Base-by-base conservation (phyloP, 1,284 basidiomycete species). In the Heterobasidion irregulare region DNA sequence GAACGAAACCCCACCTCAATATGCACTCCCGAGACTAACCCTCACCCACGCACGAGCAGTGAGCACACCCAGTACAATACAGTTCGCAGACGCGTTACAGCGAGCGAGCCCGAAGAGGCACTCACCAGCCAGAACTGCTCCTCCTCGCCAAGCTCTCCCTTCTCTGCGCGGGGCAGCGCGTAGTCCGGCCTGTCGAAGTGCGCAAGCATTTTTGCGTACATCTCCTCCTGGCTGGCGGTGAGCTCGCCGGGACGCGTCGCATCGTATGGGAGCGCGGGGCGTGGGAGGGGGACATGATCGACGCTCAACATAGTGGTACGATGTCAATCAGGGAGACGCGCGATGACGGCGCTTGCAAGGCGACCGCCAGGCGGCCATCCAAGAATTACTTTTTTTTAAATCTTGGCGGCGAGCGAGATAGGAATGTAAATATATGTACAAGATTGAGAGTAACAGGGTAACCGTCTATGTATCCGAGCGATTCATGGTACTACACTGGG, bases 21-120 rank as follows among this genome's bases (percentile, higher is more conserved):
- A 93, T 94, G 92, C 77, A 92, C 90, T 16, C 66, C 89, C 55
- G 89, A 94, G 67, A 82, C 80, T 59, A 73, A 73, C 56, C 92
- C 92, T 36, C 91, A 86, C 72, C 82, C 96, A 97, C 71, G 95
- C 94, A 55, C 82, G 96, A 63, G 94, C 94, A 71, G 93, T 94
- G 60, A 55, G 79, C 62, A 18, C n/a, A 46, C 18, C 34, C 47
- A 19, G 15, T n/a, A 5, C n/a, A 18, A 18, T 54, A 46, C 12
- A 4, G 32, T 8, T 47, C n/a, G 15, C 26, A 34, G 34, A 15
- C 26, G 12, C 16, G 9, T 38, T 47, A 15, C 16, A 32, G 16
- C 38, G 10, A 15, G 33, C 3, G 10, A 15, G 33, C 3, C 41
- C 26, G 32, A 19, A 50, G 19, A 46, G 45, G 38, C 19, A 71